Conservation (phyloP, 2,329 filamentous ascomycete species). For the Colletotrichum noveboracense region DNA sequence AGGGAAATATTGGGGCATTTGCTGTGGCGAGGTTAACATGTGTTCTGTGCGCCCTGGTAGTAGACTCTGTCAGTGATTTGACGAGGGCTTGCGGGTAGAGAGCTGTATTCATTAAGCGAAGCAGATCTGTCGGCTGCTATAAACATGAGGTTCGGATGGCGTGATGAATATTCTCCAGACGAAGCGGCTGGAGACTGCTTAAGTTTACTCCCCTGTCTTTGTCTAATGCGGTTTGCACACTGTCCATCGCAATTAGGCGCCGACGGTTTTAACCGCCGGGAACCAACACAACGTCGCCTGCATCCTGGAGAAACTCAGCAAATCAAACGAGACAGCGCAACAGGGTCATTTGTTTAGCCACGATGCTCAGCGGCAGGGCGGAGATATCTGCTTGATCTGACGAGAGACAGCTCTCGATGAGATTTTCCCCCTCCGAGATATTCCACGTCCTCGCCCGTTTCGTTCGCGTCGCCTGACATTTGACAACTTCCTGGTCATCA, state of each 20-base stretch:
- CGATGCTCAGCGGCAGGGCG: neutral
- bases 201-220: neutral
- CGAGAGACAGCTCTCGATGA: neutral
- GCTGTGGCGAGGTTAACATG: neutral
- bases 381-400: neutral
- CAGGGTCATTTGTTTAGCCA: neutral
- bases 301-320: neutral
- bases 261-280: neutral
- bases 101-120: neutral
- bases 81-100: neutral
- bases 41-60: neutral
- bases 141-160: neutral
- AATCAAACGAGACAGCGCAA: neutral
- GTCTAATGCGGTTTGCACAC: neutral
- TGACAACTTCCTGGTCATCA: neutral
- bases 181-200: neutral
- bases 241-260: neutral
- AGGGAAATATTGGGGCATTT: neutral
- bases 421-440: neutral
- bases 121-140: neutral
- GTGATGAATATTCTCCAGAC: neutral
- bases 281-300: neutral
- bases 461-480: neutral
- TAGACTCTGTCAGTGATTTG: neutral
- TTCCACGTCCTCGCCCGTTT: neutral